Percentiles rank a stretch among this genome's conserved stretches.
phyloP scores from a whole-genome alignment of 177 flowering plant species.

The Vitis hybrid region DNA sequence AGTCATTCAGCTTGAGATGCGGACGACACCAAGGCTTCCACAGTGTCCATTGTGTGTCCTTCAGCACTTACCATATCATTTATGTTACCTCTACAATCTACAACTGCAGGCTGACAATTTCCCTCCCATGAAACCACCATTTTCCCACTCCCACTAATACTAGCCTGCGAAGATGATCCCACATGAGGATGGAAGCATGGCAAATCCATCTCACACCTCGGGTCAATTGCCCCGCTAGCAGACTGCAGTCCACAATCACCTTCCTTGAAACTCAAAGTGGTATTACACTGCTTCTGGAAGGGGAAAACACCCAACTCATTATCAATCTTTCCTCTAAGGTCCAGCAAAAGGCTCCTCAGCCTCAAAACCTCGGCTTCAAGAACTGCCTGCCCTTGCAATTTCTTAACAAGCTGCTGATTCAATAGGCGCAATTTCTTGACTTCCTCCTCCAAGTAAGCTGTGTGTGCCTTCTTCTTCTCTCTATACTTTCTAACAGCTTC shows the following conservation, averaged over 20 bases:
- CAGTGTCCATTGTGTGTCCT: constrained; percentile 17
- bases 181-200: constrained; percentile 33
- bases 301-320: constrained; percentile 57
- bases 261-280: constrained; percentile 26
- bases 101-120: constrained; percentile 31
- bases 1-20: constrained; percentile 24
- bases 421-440: constrained; percentile 43
- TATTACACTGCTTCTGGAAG: constrained; percentile 38
- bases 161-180: constrained; percentile 19
- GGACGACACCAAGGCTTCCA: constrained; percentile 20
- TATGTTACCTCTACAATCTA: constrained; percentile 25
- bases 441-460: constrained; percentile 69
- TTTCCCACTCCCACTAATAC: constrained; percentile 19
- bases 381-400: constrained; percentile 48
- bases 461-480: constrained; percentile 79
- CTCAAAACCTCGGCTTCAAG: constrained; percentile 63
- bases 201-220: constrained; percentile 24
- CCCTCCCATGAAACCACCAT: constrained; percentile 24
- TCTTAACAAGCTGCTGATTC: constrained; percentile 63
- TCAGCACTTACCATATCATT: constrained; percentile 21
- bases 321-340: constrained; percentile 60
- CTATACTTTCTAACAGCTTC: constrained; percentile 82
- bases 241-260: constrained; percentile 31
- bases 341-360: constrained; percentile 47
- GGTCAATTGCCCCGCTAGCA: constrained; percentile 14